These are phyloP conservation scores for Delitschia confertaspora DNA, from an alignment of 495 filamentous ascomycete genomes.

Conservation along the genomic window DNA sequence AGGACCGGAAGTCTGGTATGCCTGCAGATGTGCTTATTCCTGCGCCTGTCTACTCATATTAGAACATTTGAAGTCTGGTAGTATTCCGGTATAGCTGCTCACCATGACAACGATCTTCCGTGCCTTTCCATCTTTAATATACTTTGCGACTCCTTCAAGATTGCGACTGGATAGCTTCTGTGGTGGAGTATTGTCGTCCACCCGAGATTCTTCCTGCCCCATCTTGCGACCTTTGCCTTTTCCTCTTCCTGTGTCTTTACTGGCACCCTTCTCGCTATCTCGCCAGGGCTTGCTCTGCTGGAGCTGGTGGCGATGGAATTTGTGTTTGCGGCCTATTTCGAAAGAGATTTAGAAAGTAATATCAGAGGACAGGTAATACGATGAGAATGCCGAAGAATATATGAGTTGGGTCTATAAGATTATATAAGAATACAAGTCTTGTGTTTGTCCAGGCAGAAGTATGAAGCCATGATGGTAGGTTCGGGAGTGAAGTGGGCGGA, in stretches of 20 bases:
- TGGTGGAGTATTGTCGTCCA: constrained; percentile 57
- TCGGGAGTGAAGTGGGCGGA: no score
- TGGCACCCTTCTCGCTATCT: constrained; percentile 6
- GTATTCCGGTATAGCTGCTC: not conserved
- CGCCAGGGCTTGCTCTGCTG: constrained; percentile 23
- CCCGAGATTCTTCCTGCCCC: constrained; percentile 60
- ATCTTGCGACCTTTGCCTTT: constrained; percentile 39
- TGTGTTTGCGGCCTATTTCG: constrained; percentile 36
- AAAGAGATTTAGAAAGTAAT: not conserved
- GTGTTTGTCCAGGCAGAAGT: no score
- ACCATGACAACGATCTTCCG: constrained; percentile 68
- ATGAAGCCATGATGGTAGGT: no score
- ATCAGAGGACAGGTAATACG: no score
- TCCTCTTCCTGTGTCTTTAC: constrained; percentile 1
- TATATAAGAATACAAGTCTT: no score
- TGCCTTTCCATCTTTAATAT: constrained; percentile 59
- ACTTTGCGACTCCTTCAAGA: constrained; percentile 62
- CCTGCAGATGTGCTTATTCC: constrained; percentile 44
- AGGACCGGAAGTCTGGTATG: constrained; percentile 68
- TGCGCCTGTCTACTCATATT: constrained; percentile 42
- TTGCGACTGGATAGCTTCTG: constrained; percentile 57
- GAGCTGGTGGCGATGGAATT: constrained; percentile 31
- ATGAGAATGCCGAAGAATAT: no score
- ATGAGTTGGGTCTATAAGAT: no score
- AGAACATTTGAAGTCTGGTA: not conserved